Evolutionary conservation across 2,329 filamentous ascomycete species (phyloP).

Genomic region (Penicillium oxalicum): DNA sequence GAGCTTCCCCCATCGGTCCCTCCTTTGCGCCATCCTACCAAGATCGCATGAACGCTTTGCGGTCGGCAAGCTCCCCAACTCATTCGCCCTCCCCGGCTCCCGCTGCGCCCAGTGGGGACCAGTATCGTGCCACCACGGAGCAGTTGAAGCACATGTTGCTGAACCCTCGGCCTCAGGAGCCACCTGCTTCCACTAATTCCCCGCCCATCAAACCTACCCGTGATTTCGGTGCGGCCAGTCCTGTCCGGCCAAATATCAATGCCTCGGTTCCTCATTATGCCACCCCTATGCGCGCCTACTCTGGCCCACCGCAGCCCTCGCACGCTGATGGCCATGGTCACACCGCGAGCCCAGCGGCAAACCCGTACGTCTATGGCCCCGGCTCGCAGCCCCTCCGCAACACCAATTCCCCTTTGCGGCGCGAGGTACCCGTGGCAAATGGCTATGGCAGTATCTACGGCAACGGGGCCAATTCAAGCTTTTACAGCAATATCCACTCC

Average conservation of each 20-base stretch:
- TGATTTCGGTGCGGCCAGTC: slow-evolving; percentile 8
- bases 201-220: slow-evolving; percentile 18
- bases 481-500: slow-evolving; percentile 3
- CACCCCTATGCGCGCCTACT: slow-evolving; percentile 28
- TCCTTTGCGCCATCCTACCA: slow-evolving; percentile 58
- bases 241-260: slow-evolving; percentile 11
- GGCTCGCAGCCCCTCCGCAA: slow-evolving; percentile 19
- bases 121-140: slow-evolving; percentile 40
- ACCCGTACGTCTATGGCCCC: slow-evolving; percentile 19
- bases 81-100: slow-evolving; percentile 13
- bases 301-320: slow-evolving; percentile 23
- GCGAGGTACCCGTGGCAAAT: slow-evolving; percentile 21
- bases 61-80: slow-evolving; percentile 26
- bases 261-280: slow-evolving; percentile 26
- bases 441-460: background rate
- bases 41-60: slow-evolving; percentile 42
- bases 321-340: background rate
- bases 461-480: background rate
- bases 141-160: slow-evolving; percentile 43
- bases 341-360: slow-evolving; percentile 19
- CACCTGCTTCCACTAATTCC: slow-evolving; percentile 24
- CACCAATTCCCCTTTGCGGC: slow-evolving; percentile 29
- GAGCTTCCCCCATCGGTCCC: slow-evolving; percentile 53
- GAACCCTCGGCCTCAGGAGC: slow-evolving; percentile 37
- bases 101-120: slow-evolving; percentile 32